Evolutionary conservation across 139 green algal species (phyloP), one percentile per base, ranked within the genome.

Genomic region (Chlamydomonas eustigma): DNA sequence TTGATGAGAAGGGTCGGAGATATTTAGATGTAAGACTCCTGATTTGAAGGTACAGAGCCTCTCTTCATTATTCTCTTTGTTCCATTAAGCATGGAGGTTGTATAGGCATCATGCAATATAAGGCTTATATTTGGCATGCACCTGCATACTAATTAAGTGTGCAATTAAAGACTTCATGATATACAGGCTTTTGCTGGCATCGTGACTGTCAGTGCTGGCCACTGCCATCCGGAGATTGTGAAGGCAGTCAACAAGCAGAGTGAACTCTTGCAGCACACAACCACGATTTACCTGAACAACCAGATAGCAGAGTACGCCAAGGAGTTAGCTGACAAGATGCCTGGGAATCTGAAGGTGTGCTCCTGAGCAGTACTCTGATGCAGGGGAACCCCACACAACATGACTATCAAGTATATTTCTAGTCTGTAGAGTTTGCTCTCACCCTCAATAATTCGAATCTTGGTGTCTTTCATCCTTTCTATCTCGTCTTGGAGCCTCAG

Each of bases 171-270:
- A n/a, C n/a, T n/a, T n/a, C n/a, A n/a, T n/a, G n/a, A 70, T 35
- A 34, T 34, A 67, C 86, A 96, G 91, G 92, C 91, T 0, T 98
- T 98, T 86, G 95, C 90, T 1, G 95, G 95, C 79, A 99, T 99
- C 51, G 95, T 98, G 24, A 99, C 95, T 8, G 95, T 99, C 2
- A 94, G 86, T 66, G 90, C 93, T 24, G 92, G 92, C 3, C 92
- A 97, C 80, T 94, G 90, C 83, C 92, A 97, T 67, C 92, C 92
- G 0, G 76, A 78, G 33, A 82, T 97, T 0, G 80, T 91, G 58
- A 65, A 85, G 34, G 91, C 92, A 2, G 81, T 91, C 31, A 78
- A 80, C 44, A 34, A 74, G 22, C 91, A 96, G 86, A 87, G 74
- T 35, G 6, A 75, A 50, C 80, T 87, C 64, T 77, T 97, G 77